Evolutionary conservation across 108 stramenopile species (phyloP), one percentile per base, ranked within the genome.

Genomic region (Nitzschia inconspicua): DNA sequence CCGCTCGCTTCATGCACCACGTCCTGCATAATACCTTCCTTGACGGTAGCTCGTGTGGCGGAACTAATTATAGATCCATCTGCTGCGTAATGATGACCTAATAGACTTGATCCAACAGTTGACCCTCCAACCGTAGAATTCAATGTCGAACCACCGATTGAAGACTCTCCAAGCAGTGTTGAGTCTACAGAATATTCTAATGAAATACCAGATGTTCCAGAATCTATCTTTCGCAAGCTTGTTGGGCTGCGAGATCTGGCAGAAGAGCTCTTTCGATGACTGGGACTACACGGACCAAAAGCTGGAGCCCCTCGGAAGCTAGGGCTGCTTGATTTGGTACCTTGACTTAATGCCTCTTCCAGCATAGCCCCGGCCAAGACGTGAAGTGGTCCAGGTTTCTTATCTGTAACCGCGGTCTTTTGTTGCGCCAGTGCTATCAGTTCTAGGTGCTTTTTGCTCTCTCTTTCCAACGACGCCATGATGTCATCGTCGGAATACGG

Each of bases 161-260:
- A 57, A 20, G 77, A 75, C 22, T 60, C 35, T 9, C 72, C 80
- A 26, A 62, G 59, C 44, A 65, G 34, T 22, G 70, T 71, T 60
- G 82, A 83, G 59, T 87, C 83, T 8, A 83, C 27, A 7, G 83
- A 85, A 52, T 88, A 88, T 18, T 79, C 82, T 53, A 88, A 49
- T 14, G 80, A 82, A 11, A 80, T 62, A 14, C 65, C 66, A 7
- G 65, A 66, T 24, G 47, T 66, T 28, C 56, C 56, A n/a, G n/a
- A 10, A 10, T 39, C n/a, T n/a, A n/a, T 39, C 14, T 14, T 10
- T 11, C 37, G 37, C 10, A 39, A 10, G 37, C 37, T 14, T 39
- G 37, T 14, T 10, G 10, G 37, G 11, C 53, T 54, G 22, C 34
- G 16, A 14, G 63, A 42, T 39, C 44, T 65, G 28, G 29, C 43